These are phyloP conservation scores for Ophiostoma novo-ulmi DNA, from an alignment of 2,329 filamentous ascomycete genomes.

Conservation along the genomic window DNA sequence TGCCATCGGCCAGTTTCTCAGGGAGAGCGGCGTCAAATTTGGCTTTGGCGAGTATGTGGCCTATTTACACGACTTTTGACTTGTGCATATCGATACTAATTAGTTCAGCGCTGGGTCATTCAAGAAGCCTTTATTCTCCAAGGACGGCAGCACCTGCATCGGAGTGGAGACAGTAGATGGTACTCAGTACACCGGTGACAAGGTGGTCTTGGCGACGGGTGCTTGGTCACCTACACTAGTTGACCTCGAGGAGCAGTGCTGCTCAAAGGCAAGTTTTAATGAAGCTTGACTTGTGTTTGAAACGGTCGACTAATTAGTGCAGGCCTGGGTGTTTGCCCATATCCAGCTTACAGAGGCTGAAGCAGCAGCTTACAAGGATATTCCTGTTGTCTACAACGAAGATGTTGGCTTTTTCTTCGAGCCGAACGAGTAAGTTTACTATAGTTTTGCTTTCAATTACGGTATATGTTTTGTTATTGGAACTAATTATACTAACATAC, in stretches of 20 bases:
- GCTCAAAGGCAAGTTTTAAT: background rate
- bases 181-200: background rate
- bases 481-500: background rate
- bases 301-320: background rate
- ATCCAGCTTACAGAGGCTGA: conserved; percentile 5
- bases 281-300: background rate
- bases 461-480: too few relatives aligned
- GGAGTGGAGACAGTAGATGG: conserved; percentile 1
- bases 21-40: conserved; percentile 1
- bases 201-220: conserved; percentile 9
- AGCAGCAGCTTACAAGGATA: background rate
- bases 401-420: conserved; percentile 14
- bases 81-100: background rate
- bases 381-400: conserved; percentile 13
- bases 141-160: background rate
- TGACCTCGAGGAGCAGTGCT: conserved; percentile 11
- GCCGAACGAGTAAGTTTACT: conserved; percentile 5
- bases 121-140: conserved; percentile 1
- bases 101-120: background rate
- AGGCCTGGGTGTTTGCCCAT: conserved; percentile 15
- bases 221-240: conserved; percentile 7
- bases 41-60: conserved; percentile 5
- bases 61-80: background rate
- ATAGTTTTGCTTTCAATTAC: background rate
- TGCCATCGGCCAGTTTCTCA: background rate